phyloP scores from a whole-genome alignment of 768 basidiomycete species.

The Rhodosporidiobolus odoratus region DNA sequence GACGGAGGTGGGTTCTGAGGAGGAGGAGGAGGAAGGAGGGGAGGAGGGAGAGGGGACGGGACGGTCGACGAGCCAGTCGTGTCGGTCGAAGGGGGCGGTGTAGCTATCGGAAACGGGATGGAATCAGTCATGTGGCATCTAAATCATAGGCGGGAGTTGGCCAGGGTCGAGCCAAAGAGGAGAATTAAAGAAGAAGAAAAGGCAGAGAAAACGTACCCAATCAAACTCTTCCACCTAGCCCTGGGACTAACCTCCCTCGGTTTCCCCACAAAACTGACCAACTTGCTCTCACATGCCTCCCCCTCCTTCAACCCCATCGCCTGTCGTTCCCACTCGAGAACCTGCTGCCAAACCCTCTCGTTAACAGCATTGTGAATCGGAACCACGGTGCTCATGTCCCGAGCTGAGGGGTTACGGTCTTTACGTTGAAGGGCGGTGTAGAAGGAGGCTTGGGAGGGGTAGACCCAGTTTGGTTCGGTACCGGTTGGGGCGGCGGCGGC shows the following conservation, averaged over 20 bases:
- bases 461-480: conserved; percentile 74
- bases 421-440: conserved; percentile 95
- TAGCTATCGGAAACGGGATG: conserved; percentile 57
- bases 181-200: background rate
- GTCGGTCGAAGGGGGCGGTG: conserved; percentile 87
- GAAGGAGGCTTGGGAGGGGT: conserved; percentile 98
- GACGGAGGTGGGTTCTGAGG: conserved; percentile 51
- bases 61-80: conserved; percentile 94
- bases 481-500: conserved; percentile 47
- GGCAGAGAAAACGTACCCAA: conserved; percentile 61
- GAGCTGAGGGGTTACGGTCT: conserved; percentile 61
- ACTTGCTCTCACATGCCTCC: conserved; percentile 55
- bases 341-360: conserved; percentile 80
- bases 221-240: conserved; percentile 71
- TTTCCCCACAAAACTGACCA: conserved; percentile 85
- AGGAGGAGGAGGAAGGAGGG: conserved; percentile 4
- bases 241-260: conserved; percentile 73
- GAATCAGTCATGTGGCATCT: background rate
- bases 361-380: conserved; percentile 99
- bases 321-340: conserved; percentile 68
- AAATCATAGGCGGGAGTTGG: background rate
- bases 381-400: conserved; percentile 93
- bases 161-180: background rate
- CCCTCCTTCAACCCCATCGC: conserved; percentile 40
- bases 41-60: conserved; percentile 49